Base-by-base conservation (phyloP, 805 yeast genomes). In the Diddensiella caesifluorescens region DNA sequence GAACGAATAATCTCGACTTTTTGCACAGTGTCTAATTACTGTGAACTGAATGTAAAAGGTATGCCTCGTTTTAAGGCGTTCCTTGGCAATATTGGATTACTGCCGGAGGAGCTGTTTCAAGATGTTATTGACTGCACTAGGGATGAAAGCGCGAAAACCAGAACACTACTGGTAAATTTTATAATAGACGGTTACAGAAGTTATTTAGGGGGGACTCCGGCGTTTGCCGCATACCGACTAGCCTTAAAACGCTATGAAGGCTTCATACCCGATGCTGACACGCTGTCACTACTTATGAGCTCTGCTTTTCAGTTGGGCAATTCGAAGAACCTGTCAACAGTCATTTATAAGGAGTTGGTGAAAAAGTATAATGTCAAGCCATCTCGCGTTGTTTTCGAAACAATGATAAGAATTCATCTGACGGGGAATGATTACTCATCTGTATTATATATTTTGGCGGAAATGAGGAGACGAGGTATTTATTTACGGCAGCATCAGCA, bases 301-400 rank as follows among this genome's bases (percentile, higher is more conserved):
- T 39, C 44, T 1, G 59, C 61, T 3, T 53, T 38, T 31, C 49
- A 57, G 10, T 41, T 60, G 37, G 57, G 62, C 5, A 57, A 58
- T 37, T 48, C 63, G 10, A 58, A 61, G 38, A 49, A 52, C 15
- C 47, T 57, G 12, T 32, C 50, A 19, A 46, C 47, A 31, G 47
- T 34, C 18, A 53, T 61, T 6, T 60, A 54, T 47, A 18, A 38
- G 5, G 62, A 59, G 27, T 28, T 35, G 34, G 37, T 38, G 9
- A 9, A 26, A 5, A 18, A 30, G 5, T n/a, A 27, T 3, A 25
- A 29, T 3, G 26, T 56, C 4, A 21, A 3, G 6, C 54, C 56
- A 4, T 32, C 44, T 3, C 50, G 61, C 1, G 30, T 40, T n/a
- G 43, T 52, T 6, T 45, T 44, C 22, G 63, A 59, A 44, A 51